Conservation (phyloP, 495 filamentous ascomycete genomes). For the Penicillium canariense region DNA sequence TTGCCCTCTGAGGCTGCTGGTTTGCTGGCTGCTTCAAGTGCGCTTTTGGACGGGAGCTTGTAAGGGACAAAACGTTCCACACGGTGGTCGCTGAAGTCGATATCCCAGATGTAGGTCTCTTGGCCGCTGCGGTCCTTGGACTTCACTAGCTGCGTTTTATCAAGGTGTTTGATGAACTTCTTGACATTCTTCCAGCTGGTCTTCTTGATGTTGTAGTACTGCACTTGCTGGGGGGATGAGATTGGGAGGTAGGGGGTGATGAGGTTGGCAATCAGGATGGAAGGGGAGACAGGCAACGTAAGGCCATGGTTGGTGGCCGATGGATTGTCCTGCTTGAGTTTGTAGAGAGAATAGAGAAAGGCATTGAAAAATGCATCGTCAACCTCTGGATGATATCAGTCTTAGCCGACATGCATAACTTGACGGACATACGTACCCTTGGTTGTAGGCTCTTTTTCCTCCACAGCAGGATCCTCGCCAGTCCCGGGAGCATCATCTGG, state of each 20-base stretch:
- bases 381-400: constrained; percentile 52
- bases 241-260: constrained; percentile 67
- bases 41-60: constrained; percentile 50
- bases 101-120: constrained; percentile 64
- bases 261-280: constrained; percentile 62
- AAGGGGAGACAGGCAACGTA: constrained; percentile 62
- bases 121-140: constrained; percentile 65
- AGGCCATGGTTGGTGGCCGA: constrained; percentile 50
- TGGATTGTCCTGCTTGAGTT: constrained; percentile 52
- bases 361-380: constrained; percentile 68
- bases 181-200: constrained; percentile 72
- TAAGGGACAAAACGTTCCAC: constrained; percentile 62
- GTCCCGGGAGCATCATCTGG: constrained; percentile 8
- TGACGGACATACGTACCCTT: constrained; percentile 43
- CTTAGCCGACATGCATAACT: background rate
- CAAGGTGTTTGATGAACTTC: constrained; percentile 70
- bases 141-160: constrained; percentile 61
- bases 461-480: constrained; percentile 23
- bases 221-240: constrained; percentile 51
- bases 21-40: constrained; percentile 35
- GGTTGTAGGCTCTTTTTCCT: constrained; percentile 52
- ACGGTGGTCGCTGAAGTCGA: constrained; percentile 59
- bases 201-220: constrained; percentile 68
- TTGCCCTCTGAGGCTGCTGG: constrained; percentile 32
- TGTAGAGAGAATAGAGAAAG: constrained; percentile 62